Percentiles rank a stretch among this genome's conserved stretches.
phyloP scores from a whole-genome alignment of 2,329 filamentous ascomycete genomes.

The Coniochaeta pulveracea region DNA sequence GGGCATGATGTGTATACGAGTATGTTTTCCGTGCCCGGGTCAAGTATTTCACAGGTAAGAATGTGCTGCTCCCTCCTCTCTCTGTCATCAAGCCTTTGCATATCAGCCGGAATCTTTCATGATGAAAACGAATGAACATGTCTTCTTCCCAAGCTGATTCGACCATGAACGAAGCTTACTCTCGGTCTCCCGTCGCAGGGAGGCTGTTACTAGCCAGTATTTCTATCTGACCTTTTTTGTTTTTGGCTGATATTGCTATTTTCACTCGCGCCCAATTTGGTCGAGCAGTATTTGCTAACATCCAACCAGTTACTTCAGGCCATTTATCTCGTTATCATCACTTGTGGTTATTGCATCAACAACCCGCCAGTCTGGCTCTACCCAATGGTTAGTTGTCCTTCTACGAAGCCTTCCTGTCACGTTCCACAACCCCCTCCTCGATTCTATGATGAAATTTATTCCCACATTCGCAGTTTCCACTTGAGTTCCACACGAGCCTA shows the following conservation, averaged over 20 bases:
- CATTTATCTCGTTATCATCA: background rate
- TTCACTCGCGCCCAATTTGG: background rate
- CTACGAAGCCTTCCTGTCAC: background rate
- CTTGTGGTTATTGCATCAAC: background rate
- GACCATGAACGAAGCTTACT: constrained; percentile 70
- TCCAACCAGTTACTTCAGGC: background rate
- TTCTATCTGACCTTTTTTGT: constrained; percentile 48
- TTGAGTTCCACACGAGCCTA: constrained; percentile 61
- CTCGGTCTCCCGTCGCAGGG: constrained; percentile 49
- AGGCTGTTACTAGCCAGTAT: constrained; percentile 91
- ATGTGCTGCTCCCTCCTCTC: no score
- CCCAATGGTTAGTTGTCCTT: constrained; percentile 19
- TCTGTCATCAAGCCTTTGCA: constrained; percentile 5
- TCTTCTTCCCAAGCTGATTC: constrained; percentile 86
- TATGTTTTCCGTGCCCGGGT: no score
- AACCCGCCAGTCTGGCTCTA: background rate
- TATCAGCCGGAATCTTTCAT: constrained; percentile 26
- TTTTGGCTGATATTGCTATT: background rate
- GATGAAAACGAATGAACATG: constrained; percentile 61
- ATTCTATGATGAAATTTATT: constrained; percentile 60
- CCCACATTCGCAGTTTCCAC: constrained; percentile 83
- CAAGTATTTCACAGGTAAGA: constrained; percentile 11
- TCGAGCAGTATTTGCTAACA: background rate
- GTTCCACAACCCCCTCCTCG: constrained; percentile 14
- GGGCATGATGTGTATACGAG: no score